Conservation (phyloP, 2,329 filamentous ascomycete genomes). For the Orbilia javanica region DNA sequence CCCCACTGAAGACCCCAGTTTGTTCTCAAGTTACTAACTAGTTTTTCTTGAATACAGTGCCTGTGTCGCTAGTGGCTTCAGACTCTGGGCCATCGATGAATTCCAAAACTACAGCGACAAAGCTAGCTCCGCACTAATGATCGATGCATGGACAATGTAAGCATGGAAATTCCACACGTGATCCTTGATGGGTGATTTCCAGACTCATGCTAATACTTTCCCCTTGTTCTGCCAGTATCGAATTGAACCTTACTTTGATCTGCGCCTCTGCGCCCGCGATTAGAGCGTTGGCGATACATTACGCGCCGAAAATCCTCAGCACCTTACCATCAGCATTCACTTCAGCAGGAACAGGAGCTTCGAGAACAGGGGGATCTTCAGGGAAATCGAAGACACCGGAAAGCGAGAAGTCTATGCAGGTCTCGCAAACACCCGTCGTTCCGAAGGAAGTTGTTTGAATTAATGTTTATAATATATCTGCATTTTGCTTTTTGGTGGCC, state of each 20-base stretch:
- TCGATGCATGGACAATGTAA: conserved; percentile 32
- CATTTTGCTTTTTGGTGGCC: background rate
- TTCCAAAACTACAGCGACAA: conserved; percentile 4
- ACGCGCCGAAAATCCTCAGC: conserved; percentile 12
- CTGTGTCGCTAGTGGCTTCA: conserved; percentile 12
- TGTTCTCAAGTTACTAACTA: background rate
- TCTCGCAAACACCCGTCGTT: background rate
- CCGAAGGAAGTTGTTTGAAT: conserved; percentile 16
- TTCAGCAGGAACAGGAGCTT: background rate
- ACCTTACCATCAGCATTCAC: conserved; percentile 1
- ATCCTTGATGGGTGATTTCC: background rate
- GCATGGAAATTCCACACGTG: background rate
- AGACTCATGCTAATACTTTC: background rate
- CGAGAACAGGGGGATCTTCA: background rate
- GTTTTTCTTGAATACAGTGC: background rate
- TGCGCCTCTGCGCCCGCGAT: conserved; percentile 30
- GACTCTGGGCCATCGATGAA: conserved; percentile 18
- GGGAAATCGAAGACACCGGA: background rate
- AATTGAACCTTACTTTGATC: conserved; percentile 29
- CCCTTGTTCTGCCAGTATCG: conserved; percentile 9
- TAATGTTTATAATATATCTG: background rate
- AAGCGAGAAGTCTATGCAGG: conserved; percentile 13
- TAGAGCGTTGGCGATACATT: conserved; percentile 25
- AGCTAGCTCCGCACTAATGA: conserved; percentile 14
- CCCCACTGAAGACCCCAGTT: background rate